Percentiles rank a stretch among this genome's conserved stretches.
phyloP scores from a whole-genome alignment of 306 rosid genomes.

The Malus sieversii region DNA sequence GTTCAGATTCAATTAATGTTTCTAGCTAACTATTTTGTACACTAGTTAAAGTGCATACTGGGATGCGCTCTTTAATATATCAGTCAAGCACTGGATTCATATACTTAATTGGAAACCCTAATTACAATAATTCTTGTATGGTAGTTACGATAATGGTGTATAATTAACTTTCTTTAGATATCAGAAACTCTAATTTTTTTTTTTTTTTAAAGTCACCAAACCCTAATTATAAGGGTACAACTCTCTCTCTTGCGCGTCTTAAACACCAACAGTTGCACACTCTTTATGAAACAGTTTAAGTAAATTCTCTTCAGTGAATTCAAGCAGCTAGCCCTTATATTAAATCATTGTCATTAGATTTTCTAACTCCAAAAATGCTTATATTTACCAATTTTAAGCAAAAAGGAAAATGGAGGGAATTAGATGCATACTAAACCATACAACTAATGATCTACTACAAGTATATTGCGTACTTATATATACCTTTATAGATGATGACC shows the following conservation, averaged over 20 bases:
- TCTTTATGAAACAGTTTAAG: no score
- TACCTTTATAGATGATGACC: slow-evolving; percentile 71
- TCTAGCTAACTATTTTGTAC: not conserved
- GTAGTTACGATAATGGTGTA: not conserved
- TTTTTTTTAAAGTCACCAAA: not conserved
- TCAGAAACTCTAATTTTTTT: not conserved
- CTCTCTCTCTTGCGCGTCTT: not conserved
- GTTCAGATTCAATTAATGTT: not conserved
- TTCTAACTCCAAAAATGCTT: not conserved
- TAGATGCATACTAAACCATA: not conserved
- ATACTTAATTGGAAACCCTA: not conserved
- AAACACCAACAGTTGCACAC: no score
- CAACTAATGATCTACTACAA: not conserved
- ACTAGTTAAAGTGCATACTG: not conserved
- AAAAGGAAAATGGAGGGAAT: not conserved
- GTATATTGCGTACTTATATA: not conserved
- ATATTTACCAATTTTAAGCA: not conserved
- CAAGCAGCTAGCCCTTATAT: not conserved
- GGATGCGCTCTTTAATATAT: not conserved
- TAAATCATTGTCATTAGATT: not conserved
- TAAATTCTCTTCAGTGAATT: not conserved
- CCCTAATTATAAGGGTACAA: not conserved
- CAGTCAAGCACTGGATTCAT: not conserved
- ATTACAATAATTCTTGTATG: not conserved
- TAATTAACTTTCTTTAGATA: not conserved